Evolutionary conservation across 495 filamentous ascomycete species (phyloP).

Genomic region (Endocarpon pusillum): DNA sequence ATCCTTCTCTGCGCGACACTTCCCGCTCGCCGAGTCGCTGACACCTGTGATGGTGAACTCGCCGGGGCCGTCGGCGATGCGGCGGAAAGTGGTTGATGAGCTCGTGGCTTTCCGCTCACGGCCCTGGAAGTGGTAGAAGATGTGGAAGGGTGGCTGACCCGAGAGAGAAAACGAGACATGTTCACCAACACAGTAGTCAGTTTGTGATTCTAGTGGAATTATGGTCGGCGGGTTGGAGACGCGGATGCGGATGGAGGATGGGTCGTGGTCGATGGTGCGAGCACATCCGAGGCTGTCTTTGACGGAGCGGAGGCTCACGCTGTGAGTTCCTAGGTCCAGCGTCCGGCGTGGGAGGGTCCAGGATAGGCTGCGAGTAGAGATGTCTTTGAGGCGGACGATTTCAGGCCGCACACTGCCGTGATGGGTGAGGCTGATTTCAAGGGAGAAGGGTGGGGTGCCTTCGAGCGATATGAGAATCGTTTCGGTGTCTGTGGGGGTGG

Average conservation of each 20-base stretch:
- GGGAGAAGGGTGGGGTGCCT: slow-evolving; percentile 71
- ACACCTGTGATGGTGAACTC: slow-evolving; percentile 74
- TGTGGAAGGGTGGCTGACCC: slow-evolving; percentile 75
- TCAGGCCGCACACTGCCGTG: slow-evolving; percentile 65
- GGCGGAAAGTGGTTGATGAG: slow-evolving; percentile 61
- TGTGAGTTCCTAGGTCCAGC: slow-evolving; percentile 69
- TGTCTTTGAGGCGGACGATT: slow-evolving; percentile 56
- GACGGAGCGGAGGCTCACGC: slow-evolving; percentile 73
- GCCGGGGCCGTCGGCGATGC: slow-evolving; percentile 79
- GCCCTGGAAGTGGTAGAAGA: slow-evolving; percentile 79
- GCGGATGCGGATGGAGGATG: slow-evolving; percentile 62
- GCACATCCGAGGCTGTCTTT: slow-evolving; percentile 74
- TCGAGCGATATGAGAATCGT: slow-evolving; percentile 68
- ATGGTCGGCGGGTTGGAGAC: slow-evolving; percentile 88
- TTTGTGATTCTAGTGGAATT: slow-evolving; percentile 64
- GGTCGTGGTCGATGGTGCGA: slow-evolving; percentile 44
- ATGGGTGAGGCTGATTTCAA: slow-evolving; percentile 87
- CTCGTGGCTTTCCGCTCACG: slow-evolving; percentile 61
- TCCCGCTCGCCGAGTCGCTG: slow-evolving; percentile 57
- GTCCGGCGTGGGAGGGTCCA: slow-evolving; percentile 68
- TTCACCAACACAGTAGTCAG: slow-evolving; percentile 91
- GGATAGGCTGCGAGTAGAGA: slow-evolving; percentile 54
- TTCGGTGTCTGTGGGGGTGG: slow-evolving; percentile 59
- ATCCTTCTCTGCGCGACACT: slow-evolving; percentile 59
- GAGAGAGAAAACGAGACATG: slow-evolving; percentile 78